phyloP scores from a whole-genome alignment of 345 rosid species.

The Sonneratia alba region DNA sequence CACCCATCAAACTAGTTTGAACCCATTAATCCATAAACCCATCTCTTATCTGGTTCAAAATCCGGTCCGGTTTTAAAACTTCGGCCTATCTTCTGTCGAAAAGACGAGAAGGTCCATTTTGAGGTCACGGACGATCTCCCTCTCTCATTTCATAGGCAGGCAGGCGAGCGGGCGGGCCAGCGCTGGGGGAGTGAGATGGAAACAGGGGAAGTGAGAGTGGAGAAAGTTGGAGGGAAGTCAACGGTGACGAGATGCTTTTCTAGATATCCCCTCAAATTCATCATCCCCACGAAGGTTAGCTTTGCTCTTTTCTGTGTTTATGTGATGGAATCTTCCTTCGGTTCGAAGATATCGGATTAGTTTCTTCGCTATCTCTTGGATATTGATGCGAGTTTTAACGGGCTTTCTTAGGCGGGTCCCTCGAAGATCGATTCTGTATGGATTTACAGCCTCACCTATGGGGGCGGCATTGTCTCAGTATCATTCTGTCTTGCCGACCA shows the following conservation, averaged over 20 bases:
- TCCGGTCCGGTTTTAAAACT: no score
- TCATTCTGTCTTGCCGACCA: neutral
- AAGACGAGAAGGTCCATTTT: no score
- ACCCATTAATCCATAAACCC: no score
- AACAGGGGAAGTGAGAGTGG: constrained; percentile 58
- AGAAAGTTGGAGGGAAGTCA: constrained; percentile 62
- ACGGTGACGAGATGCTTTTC: constrained; percentile 64
- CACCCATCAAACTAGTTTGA: no score
- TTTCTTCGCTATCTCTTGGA: neutral
- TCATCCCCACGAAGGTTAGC: constrained; percentile 61
- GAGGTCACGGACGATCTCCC: no score
- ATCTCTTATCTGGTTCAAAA: no score
- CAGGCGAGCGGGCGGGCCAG: constrained; percentile 24
- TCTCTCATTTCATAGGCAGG: constrained; percentile 1
- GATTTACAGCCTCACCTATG: constrained; percentile 82
- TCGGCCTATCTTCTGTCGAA: no score
- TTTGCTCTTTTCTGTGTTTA: neutral
- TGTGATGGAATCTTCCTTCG: neutral
- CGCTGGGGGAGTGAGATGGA: constrained; percentile 18
- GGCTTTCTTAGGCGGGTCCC: constrained; percentile 54
- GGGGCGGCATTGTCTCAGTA: constrained; percentile 96
- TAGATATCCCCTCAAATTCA: constrained; percentile 87
- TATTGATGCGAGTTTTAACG: neutral
- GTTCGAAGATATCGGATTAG: neutral
- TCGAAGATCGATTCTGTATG: constrained; percentile 65